Evolutionary conservation across 1,139 yeast genomes (phyloP).

Genomic region (Scheffersomyces titani): DNA sequence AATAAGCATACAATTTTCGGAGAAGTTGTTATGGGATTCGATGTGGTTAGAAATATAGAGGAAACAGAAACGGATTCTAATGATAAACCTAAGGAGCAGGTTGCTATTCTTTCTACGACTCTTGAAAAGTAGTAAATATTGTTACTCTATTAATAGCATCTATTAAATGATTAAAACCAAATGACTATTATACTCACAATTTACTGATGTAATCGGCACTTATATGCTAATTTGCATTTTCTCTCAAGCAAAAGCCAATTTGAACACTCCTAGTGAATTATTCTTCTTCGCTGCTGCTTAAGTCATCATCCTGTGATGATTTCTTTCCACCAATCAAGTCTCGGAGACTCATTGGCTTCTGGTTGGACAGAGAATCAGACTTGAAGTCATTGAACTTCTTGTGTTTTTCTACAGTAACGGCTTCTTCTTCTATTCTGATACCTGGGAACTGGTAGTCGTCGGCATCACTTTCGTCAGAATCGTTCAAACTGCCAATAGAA

Average conservation of each 20-base stretch:
- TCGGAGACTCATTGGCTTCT: constrained; percentile 42
- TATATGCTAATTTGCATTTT: not conserved
- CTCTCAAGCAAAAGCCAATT: not conserved
- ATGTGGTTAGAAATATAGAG: constrained; percentile 27
- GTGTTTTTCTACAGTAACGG: not conserved
- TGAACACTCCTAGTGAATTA: constrained; percentile 7
- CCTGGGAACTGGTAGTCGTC: constrained; percentile 24
- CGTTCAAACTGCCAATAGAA: constrained; percentile 5
- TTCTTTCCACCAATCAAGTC: constrained; percentile 30
- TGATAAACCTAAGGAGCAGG: constrained; percentile 23
- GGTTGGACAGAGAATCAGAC: constrained; percentile 5
- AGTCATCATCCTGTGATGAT: constrained; percentile 23
- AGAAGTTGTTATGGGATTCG: constrained; percentile 28
- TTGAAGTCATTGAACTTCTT: not conserved
- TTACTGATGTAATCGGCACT: too few relatives aligned
- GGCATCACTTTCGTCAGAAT: constrained; percentile 31
- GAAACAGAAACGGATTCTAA: constrained; percentile 20
- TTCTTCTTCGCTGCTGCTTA: constrained; percentile 44
- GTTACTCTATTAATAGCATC: not conserved
- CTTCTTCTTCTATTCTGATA: constrained; percentile 22
- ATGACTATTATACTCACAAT: too few relatives aligned
- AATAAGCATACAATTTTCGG: constrained; percentile 35
- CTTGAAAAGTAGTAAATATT: constrained; percentile 2
- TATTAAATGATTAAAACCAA: not conserved
- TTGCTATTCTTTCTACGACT: constrained; percentile 21